Conservation (phyloP, 1,139 yeast genomes). For the Lodderomyces elongisporus region DNA sequence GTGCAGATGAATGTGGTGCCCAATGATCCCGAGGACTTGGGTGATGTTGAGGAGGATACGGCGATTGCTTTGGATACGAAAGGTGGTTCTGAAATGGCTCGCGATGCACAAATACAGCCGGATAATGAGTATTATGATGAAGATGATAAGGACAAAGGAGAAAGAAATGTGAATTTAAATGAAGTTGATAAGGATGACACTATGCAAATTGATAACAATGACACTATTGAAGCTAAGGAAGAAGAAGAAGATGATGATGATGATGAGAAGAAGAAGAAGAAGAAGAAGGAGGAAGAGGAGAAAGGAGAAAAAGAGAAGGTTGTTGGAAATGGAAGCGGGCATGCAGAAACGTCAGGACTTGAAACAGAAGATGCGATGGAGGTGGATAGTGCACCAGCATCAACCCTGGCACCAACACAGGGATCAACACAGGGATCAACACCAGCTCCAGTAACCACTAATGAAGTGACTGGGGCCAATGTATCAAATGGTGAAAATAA, state of each 20-base stretch:
- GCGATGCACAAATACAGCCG: slow-evolving; percentile 67
- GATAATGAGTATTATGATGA: slow-evolving; percentile 66
- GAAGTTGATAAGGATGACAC: slow-evolving; percentile 5
- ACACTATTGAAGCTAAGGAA: not conserved
- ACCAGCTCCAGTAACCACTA: too few relatives aligned
- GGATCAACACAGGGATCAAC: too few relatives aligned
- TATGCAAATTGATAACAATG: slow-evolving; percentile 1
- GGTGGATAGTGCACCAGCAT: slow-evolving; percentile 5
- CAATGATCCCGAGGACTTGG: slow-evolving; percentile 74
- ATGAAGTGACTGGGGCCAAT: not conserved
- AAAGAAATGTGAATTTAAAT: slow-evolving; percentile 21
- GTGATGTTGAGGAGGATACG: slow-evolving; percentile 62
- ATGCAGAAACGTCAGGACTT: not conserved
- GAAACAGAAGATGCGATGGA: slow-evolving; percentile 6
- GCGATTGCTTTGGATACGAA: slow-evolving; percentile 74
- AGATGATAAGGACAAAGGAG: slow-evolving; percentile 50
- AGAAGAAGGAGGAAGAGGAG: slow-evolving; percentile 2
- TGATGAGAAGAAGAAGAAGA: slow-evolving; percentile 1
- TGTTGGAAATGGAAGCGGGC: not conserved
- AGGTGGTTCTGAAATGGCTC: slow-evolving; percentile 84
- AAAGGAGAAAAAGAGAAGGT: not conserved
- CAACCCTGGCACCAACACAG: too few relatives aligned
- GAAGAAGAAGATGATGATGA: slow-evolving; percentile 4
- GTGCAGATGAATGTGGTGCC: slow-evolving; percentile 93
- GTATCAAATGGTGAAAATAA: not conserved